These are phyloP conservation scores for Astragalus glycyphyllos DNA, from an alignment of 306 rosid genomes.

Conservation along the genomic window DNA sequence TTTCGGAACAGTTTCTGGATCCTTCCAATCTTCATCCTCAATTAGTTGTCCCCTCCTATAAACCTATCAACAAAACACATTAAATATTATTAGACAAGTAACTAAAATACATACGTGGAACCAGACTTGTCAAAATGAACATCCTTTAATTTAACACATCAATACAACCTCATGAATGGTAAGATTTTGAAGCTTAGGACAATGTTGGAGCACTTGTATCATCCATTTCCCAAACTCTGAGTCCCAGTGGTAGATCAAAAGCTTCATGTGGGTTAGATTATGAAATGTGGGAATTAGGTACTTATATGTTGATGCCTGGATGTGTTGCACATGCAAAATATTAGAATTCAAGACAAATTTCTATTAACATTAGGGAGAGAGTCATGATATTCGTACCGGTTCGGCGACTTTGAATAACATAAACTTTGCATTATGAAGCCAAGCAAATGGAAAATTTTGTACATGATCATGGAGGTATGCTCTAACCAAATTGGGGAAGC, in stretches of 20 bases:
- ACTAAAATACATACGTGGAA: not conserved
- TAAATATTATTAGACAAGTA: too few relatives aligned
- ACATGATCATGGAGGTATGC: not conserved
- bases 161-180: not conserved
- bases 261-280: not conserved
- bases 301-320: not conserved
- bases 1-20: not conserved
- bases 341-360: too few relatives aligned
- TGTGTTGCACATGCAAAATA: too few relatives aligned
- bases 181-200: conserved; percentile 6
- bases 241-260: too few relatives aligned
- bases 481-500: not conserved
- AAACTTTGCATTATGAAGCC: not conserved
- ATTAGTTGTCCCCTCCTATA: not conserved
- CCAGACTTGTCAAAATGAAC: not conserved
- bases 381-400: too few relatives aligned
- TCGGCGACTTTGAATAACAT: too few relatives aligned
- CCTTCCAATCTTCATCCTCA: too few relatives aligned
- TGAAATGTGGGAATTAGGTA: not conserved
- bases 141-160: too few relatives aligned
- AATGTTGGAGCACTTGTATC: not conserved
- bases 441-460: too few relatives aligned
- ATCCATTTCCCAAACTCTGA: not conserved
- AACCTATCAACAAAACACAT: not conserved
- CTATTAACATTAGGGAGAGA: not conserved